Evolutionary conservation across 345 rosid species (phyloP).

Genomic region (Bruguiera parviflora): DNA sequence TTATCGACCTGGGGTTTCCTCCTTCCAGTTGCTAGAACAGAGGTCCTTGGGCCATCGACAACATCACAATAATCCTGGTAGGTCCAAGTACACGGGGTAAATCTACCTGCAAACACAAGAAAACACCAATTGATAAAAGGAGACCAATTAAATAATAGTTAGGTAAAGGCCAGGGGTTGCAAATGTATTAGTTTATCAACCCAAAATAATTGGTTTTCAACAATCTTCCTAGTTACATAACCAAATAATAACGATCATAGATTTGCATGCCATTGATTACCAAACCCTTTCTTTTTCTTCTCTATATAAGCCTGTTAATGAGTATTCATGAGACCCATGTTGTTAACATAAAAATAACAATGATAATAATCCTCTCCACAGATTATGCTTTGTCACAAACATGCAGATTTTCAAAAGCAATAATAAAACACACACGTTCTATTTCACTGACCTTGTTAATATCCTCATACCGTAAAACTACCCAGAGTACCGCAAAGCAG

Average conservation of each 20-base stretch:
- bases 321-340: neutral
- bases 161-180: neutral
- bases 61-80: neutral
- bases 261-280: neutral
- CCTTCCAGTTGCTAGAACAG: conserved; percentile 2
- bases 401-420: conserved; percentile 5
- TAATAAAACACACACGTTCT: neutral
- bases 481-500: conserved; percentile 10
- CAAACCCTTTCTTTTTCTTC: too few relatives aligned
- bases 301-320: too few relatives aligned
- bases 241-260: neutral
- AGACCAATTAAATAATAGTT: neutral
- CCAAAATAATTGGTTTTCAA: neutral
- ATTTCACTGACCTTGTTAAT: conserved; percentile 33
- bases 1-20: neutral
- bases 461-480: conserved; percentile 1
- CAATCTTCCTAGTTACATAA: too few relatives aligned
- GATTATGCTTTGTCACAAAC: neutral
- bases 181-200: neutral
- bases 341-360: neutral
- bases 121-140: neutral
- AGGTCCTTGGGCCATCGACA: neutral
- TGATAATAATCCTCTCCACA: neutral
- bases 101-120: conserved; percentile 23
- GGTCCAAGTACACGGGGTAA: neutral